Conservation (phyloP, 1,284 basidiomycete species). For the Irpex sp. region DNA sequence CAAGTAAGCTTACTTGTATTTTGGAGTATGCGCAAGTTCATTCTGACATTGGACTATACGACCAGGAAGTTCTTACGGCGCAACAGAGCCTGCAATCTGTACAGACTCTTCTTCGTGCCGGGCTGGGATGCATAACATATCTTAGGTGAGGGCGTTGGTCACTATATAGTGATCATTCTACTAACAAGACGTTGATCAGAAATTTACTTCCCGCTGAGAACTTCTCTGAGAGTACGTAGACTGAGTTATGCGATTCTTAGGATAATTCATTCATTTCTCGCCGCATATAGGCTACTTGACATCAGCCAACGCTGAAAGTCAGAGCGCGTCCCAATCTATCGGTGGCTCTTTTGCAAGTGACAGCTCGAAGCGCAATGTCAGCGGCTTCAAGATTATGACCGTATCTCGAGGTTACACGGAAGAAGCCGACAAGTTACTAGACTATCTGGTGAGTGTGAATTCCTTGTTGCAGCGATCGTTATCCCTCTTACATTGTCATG, state of each 20-base stretch:
- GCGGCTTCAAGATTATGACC: conserved; percentile 63
- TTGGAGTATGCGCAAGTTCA: too few species aligned
- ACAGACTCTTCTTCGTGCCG: conserved; percentile 67
- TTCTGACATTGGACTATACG: not conserved
- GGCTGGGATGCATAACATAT: conserved; percentile 75
- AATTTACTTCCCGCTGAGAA: conserved; percentile 77
- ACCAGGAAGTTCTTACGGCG: conserved; percentile 31
- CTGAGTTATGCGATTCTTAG: not conserved
- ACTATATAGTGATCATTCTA: not conserved
- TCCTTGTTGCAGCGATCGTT: not conserved
- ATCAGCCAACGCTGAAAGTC: conserved; percentile 41
- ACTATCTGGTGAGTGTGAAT: conserved; percentile 60
- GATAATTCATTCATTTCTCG: conserved; percentile 12
- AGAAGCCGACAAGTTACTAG: conserved; percentile 75
- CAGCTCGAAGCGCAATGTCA: conserved; percentile 35
- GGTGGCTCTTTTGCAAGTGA: conserved; percentile 29
- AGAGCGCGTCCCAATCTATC: conserved; percentile 34
- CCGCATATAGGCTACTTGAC: conserved; percentile 46
- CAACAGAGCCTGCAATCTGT: conserved; percentile 64
- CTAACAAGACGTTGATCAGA: conserved; percentile 28
- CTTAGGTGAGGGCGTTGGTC: conserved; percentile 44
- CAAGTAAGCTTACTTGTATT: conserved; percentile 17
- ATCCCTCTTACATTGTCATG: not conserved
- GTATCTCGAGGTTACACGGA: conserved; percentile 72
- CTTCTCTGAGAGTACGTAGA: conserved; percentile 59